phyloP scores from a whole-genome alignment of 176 grass and related monocot species.

The Bolboschoenus planiculmis region DNA sequence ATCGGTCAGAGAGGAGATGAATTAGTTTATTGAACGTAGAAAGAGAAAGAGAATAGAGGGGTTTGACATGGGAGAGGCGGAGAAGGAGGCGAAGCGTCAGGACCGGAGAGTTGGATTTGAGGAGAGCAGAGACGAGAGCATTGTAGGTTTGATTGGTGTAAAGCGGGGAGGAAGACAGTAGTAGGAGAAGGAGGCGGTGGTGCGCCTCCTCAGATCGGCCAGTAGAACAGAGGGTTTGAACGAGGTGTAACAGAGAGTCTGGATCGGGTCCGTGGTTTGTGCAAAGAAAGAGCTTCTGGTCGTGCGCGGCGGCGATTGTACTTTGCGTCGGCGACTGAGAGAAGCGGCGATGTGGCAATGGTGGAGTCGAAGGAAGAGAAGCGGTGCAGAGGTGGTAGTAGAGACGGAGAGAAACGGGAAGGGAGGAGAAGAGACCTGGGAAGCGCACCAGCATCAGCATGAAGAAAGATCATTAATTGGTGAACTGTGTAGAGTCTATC shows the following conservation, averaged over 20 bases:
- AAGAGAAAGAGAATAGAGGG: slow-evolving; percentile 27
- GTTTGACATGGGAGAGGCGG: slow-evolving; percentile 17
- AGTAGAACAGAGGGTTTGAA: slow-evolving; percentile 40
- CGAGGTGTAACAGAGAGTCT: neutral
- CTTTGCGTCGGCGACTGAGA: neutral
- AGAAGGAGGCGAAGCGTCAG: slow-evolving; percentile 61
- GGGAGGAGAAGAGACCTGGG: neutral
- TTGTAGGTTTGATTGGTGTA: slow-evolving; percentile 29
- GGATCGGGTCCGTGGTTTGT: neutral
- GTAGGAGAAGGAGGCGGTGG: slow-evolving; percentile 50
- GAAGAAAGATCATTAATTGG: neutral
- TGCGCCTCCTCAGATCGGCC: slow-evolving; percentile 68
- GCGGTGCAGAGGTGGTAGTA: neutral
- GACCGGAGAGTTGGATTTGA: slow-evolving; percentile 34
- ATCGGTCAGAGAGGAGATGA: slow-evolving; percentile 30
- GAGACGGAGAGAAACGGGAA: neutral
- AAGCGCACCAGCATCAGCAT: neutral
- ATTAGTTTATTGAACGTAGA: slow-evolving; percentile 62
- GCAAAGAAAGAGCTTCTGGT: neutral
- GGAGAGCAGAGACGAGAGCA: slow-evolving; percentile 38
- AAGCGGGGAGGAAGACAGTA: slow-evolving; percentile 14
- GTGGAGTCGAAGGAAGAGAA: neutral
- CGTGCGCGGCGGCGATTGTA: neutral
- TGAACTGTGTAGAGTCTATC: neutral
- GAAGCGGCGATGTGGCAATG: neutral